These are phyloP conservation scores for Yamadazyma endophytica DNA, from an alignment of 805 yeast species.

Conservation along the genomic window DNA sequence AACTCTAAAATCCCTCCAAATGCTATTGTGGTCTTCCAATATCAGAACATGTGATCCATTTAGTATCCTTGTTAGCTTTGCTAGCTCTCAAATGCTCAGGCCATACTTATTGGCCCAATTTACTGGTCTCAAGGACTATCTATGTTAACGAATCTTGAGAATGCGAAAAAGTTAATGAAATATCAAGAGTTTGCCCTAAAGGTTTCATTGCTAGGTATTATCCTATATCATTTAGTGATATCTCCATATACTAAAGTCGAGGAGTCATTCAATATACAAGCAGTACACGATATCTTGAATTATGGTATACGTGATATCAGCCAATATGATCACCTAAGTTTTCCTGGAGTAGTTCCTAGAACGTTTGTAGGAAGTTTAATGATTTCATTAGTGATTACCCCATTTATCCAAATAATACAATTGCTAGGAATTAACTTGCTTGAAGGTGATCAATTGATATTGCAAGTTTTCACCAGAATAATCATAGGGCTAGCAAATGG, in stretches of 20 bases:
- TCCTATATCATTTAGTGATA: constrained; percentile 45
- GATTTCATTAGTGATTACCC: constrained; percentile 45
- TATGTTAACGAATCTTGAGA: too few species aligned
- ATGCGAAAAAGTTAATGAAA: too few species aligned
- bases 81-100: background rate
- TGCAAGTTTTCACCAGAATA: constrained; percentile 55
- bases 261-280: constrained; percentile 89
- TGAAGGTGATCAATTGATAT: constrained; percentile 32
- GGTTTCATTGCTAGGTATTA: constrained; percentile 36
- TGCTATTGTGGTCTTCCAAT: too few species aligned
- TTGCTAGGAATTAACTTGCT: constrained; percentile 18
- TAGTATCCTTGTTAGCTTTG: too few species aligned
- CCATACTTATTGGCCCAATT: constrained; percentile 2
- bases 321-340: constrained; percentile 67
- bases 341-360: constrained; percentile 89
- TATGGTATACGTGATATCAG: constrained; percentile 46
- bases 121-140: too few species aligned
- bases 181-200: constrained; percentile 8
- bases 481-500: constrained; percentile 63
- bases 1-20: too few species aligned
- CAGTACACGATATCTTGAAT: constrained; percentile 73
- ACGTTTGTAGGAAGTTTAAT: constrained; percentile 71
- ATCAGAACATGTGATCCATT: too few species aligned
- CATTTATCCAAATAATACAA: constrained; percentile 15
- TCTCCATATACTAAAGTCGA: constrained; percentile 92